Evolutionary conservation across 2,329 filamentous ascomycete species (phyloP), one percentile per base, ranked within the genome.

Genomic region (Ampelomyces quisqualis): DNA sequence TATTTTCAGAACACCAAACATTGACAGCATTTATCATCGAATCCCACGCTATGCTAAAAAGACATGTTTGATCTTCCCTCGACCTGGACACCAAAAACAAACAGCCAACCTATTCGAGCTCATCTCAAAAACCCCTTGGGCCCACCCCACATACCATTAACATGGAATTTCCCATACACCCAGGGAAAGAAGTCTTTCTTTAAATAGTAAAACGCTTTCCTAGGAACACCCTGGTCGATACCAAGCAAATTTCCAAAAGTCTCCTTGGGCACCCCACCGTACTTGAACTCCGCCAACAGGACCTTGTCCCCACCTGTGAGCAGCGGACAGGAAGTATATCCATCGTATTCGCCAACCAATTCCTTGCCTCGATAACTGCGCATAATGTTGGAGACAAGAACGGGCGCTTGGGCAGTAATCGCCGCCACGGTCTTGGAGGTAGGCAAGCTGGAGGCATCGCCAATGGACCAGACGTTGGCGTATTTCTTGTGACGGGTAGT

Each of bases 121-220:
- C 26, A 28, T 14, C 26, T 13, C 7, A 28, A 11, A 14, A 50
- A 81, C 0, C 80, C 80, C 58, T 77, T 79, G 0, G 80, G 78
- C 5, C 80, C 80, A 15, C 70, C 79, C 80, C 81, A 84, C 6
- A 71, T 78, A 5, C 80, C 81, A 66, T 80, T 82, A 5, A 84
- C 73, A 74, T 82, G 77, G 24, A 72, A 73, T 24, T 77, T 74
- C 38, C 72, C 75, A 64, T 84, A 84, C 2, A 84, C 80, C 80
- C 80, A 84, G 0, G 81, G 81, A 65, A 84, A 84, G 54, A 84
- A 84, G 55, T 83, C 76, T 67, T 81, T 84, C 71, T 84, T 84
- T 30, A 84, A 51, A 52, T 82, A 70, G 50, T 80, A 84, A 56
- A 84, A 84, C 0, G 75, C 68, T 3, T 75, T 73, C 3, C 79